A percentile compares a stretch with the other conserved stretches of the same genome.
Evolutionary conservation across 805 yeast genomes (phyloP).

Genomic region (Candida cerambycidarum): DNA sequence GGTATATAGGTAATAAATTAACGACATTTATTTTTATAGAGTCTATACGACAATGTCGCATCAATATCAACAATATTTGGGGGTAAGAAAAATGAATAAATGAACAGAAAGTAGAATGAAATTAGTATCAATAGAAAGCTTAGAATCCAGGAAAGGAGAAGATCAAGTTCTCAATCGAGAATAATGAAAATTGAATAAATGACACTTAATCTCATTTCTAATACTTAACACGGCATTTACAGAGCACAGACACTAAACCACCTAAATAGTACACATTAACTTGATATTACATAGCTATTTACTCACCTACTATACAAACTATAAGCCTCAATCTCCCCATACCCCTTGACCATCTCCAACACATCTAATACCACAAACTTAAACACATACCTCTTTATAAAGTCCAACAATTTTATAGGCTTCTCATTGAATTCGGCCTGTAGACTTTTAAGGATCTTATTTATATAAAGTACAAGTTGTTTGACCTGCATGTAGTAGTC

Average conservation of each 20-base stretch:
- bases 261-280: too few relatives aligned
- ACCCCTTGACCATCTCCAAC: slow-evolving; percentile 33
- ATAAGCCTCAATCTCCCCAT: slow-evolving; percentile 25
- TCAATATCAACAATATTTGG: background rate
- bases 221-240: too few relatives aligned
- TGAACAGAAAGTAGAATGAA: background rate
- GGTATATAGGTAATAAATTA: too few relatives aligned
- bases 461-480: slow-evolving; percentile 15
- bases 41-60: background rate
- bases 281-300: too few relatives aligned
- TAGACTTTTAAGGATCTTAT: slow-evolving; percentile 8
- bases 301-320: slow-evolving; percentile 11
- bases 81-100: background rate
- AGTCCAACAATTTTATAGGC: slow-evolving; percentile 32
- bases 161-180: too few relatives aligned
- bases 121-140: background rate
- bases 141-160: background rate
- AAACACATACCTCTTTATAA: slow-evolving; percentile 33
- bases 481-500: slow-evolving; percentile 34
- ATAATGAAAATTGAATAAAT: too few relatives aligned
- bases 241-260: too few relatives aligned
- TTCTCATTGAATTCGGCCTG: slow-evolving; percentile 13
- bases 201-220: too few relatives aligned
- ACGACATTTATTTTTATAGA: too few relatives aligned
- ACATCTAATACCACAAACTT: slow-evolving; percentile 39